Base-by-base conservation (phyloP, 768 basidiomycete species). In the Fibroporia radiculosa region DNA sequence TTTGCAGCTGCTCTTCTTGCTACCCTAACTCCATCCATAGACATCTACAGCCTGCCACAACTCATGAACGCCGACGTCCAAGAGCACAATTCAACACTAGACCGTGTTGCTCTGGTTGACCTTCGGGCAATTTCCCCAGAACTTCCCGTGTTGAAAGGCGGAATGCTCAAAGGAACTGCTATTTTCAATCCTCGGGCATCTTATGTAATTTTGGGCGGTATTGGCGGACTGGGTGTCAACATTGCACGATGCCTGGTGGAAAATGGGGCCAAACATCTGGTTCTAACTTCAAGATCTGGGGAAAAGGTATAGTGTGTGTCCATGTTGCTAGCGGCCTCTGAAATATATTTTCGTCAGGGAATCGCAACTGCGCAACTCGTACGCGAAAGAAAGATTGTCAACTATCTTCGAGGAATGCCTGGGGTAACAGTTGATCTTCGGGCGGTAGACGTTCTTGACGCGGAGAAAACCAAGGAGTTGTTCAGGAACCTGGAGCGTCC, bases 231-330 rank as follows among this genome's bases (percentile, higher is more conserved):
- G 4, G 44, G 48, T 10, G 28, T 36, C 24, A 27, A 18, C 19
- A 31, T 42, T 16, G 46, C 46, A 7, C 23, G 36, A 6, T 40
- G 36, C 23, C 16, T 48, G 10, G 32, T 44, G 6, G 41, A 48
- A 34, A 43, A 40, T 19, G 47, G 47, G 7, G 47, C 47, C 19
- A 33, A 33, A 12, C 42, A 48, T 23, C 27, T 48, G 13, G 33
- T 48, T 13, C 29, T 48, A 14, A 48, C 47, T 6, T 48, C 47
- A n/a, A 28, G 47, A 18, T 48, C 47, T 16, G 47, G 47, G 13
- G 42, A 35, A n/a, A 36, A 44, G 11, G 46, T 47, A 42, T 19
- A 40, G 22, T 32, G 13, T 16, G 6, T 27, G 20, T 18, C 23
- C 27, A n/a, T n/a, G n/a, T n/a, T n/a, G 7, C n/a, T n/a, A 16